phyloP scores from a whole-genome alignment of 192 early-diverging fungal species.

The Funneliformis geosporum region DNA sequence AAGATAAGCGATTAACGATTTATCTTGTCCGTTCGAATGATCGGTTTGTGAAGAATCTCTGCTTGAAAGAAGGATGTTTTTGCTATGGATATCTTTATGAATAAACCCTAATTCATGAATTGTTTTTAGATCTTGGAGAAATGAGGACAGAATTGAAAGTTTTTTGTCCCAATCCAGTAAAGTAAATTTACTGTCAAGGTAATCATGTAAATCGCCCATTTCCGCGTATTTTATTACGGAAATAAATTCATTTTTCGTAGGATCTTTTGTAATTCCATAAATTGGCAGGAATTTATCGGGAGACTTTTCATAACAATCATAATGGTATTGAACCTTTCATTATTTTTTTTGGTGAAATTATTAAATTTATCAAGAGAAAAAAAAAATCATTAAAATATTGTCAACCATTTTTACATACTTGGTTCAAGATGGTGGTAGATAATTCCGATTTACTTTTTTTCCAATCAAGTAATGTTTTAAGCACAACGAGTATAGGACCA shows the following conservation, averaged over 20 bases:
- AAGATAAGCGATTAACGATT: neutral
- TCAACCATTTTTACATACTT: neutral
- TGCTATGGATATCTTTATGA: neutral
- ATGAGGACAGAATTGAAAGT: neutral
- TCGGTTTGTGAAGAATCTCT: too few relatives aligned
- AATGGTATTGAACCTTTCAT: neutral
- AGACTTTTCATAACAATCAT: neutral
- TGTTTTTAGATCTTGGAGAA: neutral
- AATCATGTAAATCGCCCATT: neutral
- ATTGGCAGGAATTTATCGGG: neutral
- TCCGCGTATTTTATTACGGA: neutral
- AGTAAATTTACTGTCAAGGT: neutral
- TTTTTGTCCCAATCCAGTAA: neutral
- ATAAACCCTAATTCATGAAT: constrained; percentile 12
- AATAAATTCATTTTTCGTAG: neutral
- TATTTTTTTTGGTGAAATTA: neutral
- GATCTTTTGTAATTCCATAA: neutral
- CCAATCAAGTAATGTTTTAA: neutral
- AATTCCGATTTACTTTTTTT: neutral
- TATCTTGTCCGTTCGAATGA: neutral
- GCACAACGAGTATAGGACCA: neutral
- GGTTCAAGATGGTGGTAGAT: neutral
- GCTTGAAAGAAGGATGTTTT: neutral
- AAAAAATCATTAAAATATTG: too few relatives aligned
- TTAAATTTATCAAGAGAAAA: neutral